Percentiles rank a stretch among this genome's conserved stretches.
phyloP scores from a whole-genome alignment of 2,329 filamentous ascomycete species.

The Neonectria coccinea region DNA sequence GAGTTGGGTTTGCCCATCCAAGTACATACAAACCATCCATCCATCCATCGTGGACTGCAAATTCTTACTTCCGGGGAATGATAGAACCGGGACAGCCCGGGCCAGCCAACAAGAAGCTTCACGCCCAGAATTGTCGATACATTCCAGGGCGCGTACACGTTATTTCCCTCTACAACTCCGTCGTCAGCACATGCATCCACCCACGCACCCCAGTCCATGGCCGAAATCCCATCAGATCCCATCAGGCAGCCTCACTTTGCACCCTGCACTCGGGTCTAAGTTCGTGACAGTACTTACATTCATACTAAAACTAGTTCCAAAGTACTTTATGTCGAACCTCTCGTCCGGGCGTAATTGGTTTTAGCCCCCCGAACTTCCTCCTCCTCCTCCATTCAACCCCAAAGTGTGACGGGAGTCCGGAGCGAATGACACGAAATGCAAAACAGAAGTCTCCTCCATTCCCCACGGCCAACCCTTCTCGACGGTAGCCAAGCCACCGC shows the following conservation, averaged over 20 bases:
- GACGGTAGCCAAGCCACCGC: constrained; percentile 10
- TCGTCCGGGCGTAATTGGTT: constrained; percentile 18
- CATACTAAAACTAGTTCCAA: no score
- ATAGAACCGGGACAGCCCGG: not conserved
- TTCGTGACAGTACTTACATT: not conserved
- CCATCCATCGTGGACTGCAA: no score
- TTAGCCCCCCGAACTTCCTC: constrained; percentile 6
- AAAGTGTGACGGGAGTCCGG: constrained; percentile 4
- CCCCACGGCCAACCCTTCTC: not conserved
- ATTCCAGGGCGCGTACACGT: constrained; percentile 9
- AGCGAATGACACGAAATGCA: not conserved
- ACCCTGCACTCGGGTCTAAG: not conserved
- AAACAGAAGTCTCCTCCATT: not conserved
- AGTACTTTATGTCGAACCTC: constrained; percentile 1
- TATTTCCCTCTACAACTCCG: not conserved
- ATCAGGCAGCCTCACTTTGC: constrained; percentile 10
- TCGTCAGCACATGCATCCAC: not conserved
- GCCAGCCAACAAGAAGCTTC: constrained; percentile 4
- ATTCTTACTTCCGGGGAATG: no score
- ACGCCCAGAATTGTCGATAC: constrained; percentile 12
- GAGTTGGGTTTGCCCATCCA: constrained; percentile 8
- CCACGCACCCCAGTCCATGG: constrained; percentile 7
- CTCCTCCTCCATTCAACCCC: not conserved
- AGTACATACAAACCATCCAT: no score
- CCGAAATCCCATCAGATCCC: not conserved